These are phyloP conservation scores for Nannochloris sp. DNA, from an alignment of 139 green algal genomes.

Conservation along the genomic window DNA sequence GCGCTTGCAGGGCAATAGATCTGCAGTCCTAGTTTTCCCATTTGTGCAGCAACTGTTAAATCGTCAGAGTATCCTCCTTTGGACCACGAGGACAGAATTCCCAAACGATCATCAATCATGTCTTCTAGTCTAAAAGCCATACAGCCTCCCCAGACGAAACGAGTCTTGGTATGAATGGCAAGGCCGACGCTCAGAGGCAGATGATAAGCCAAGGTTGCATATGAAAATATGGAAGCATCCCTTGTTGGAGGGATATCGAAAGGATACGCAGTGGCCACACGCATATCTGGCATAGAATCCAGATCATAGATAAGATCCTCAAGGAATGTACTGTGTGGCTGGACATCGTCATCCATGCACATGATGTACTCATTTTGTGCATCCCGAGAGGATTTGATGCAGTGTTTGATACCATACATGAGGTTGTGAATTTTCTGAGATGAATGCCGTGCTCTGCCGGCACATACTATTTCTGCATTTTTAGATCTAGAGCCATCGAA, in stretches of 20 bases:
- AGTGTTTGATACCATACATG: slow-evolving; percentile 23
- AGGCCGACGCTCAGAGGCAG: slow-evolving; percentile 75
- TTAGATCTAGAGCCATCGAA: not conserved
- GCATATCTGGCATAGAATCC: slow-evolving; percentile 34
- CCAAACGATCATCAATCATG: slow-evolving; percentile 30
- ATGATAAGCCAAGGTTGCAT: slow-evolving; percentile 61
- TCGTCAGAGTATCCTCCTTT: slow-evolving; percentile 86
- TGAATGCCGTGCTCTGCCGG: slow-evolving; percentile 28
- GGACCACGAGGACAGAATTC: slow-evolving; percentile 53
- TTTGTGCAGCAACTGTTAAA: slow-evolving; percentile 67
- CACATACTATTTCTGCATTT: slow-evolving; percentile 27
- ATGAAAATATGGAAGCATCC: slow-evolving; percentile 34
- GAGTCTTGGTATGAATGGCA: slow-evolving; percentile 26
- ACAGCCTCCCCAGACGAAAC: slow-evolving; percentile 86
- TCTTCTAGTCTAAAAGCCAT: slow-evolving; percentile 63
- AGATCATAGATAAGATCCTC: slow-evolving; percentile 48
- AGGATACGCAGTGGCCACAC: slow-evolving; percentile 83
- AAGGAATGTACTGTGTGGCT: slow-evolving; percentile 55
- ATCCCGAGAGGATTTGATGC: slow-evolving; percentile 10
- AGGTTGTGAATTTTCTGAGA: slow-evolving; percentile 80
- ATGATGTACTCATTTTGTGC: slow-evolving; percentile 50
- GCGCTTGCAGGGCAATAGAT: slow-evolving; percentile 54
- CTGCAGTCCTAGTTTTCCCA: slow-evolving; percentile 33
- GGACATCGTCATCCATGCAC: slow-evolving; percentile 90
- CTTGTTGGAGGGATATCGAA: slow-evolving; percentile 61